Base-by-base conservation (phyloP, 2,329 filamentous ascomycete species). In the Fonsecaea erecta region DNA sequence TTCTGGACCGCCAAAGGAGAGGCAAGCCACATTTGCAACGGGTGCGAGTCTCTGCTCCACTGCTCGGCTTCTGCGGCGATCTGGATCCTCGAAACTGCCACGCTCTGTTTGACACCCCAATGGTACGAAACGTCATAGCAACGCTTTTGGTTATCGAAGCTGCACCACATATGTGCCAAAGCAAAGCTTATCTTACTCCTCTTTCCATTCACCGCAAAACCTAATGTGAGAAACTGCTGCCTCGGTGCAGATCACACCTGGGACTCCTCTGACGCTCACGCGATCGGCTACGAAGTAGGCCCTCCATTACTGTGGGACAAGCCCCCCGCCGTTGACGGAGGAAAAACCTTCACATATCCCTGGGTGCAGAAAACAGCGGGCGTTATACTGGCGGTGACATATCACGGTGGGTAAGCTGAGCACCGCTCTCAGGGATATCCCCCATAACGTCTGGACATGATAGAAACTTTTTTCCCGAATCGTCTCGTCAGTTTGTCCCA, bases 41-140 rank as follows among this genome's bases (percentile, higher is more conserved):
- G 24, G 9, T 43, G 35, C 46, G 40, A 62, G 30, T 52, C 24
- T 52, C 11, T 32, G 30, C 54, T 37, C 56, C 56, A 60, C 59
- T 30, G 12, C 12, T 52, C 62, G 65, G 65, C 65, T 62, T 67
- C 65, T 57, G 62, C 57, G 65, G 48, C 46, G 56, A 60, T 66
- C 64, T 66, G 56, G 64, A 65, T 43, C 24, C 53, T 3, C 21
- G 24, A 16, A 48, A 48, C 18, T 24, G 43, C 43, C 6, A 24
- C 43, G 21, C 3, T 24, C 18, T 48, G 43, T 3, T 11, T 48
- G 8, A 24, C 43, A 24, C n/a, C 43, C 43, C 9, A 24, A 24
- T 24, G 43, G 6, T 21, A 12, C 43, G 12, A 24, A 48, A 48
- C 43, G 43, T 48, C 43, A 48, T 48, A 24, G 18, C 2, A 24